Conservation (phyloP, 2,329 filamentous ascomycete species). For the Zasmidium citrigriseum region DNA sequence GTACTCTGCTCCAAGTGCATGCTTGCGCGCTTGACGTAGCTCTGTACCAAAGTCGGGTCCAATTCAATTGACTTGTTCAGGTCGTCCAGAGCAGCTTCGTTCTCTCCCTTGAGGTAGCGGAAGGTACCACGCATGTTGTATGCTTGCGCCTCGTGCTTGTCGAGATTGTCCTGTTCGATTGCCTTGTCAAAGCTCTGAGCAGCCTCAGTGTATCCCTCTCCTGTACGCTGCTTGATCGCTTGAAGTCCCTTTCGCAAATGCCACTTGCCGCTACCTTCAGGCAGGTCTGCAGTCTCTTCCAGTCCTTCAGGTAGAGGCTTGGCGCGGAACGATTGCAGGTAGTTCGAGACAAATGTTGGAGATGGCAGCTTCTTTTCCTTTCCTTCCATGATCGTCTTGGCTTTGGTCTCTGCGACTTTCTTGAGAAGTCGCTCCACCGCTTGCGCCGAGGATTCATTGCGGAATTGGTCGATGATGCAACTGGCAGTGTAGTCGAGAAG, state of each 20-base stretch:
- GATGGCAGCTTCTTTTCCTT: conserved; percentile 88
- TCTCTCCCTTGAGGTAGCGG: conserved; percentile 87
- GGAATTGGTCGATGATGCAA: conserved; percentile 98
- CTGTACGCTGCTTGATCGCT: conserved; percentile 81
- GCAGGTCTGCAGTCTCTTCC: conserved; percentile 76
- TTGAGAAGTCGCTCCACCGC: conserved; percentile 91
- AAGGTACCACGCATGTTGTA: conserved; percentile 98
- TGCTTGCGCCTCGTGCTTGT: conserved; percentile 81
- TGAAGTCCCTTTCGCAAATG: conserved; percentile 82
- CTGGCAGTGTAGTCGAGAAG: conserved; percentile 97
- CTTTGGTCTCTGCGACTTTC: conserved; percentile 94
- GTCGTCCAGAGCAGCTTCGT: conserved; percentile 77
- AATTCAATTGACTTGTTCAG: conserved; percentile 92
- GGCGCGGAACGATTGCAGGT: conserved; percentile 94
- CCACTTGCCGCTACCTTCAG: conserved; percentile 77
- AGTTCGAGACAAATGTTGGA: conserved; percentile 96
- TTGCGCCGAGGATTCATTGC: conserved; percentile 84
- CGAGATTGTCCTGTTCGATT: conserved; percentile 77
- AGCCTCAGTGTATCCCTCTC: conserved; percentile 88
- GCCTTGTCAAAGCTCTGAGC: conserved; percentile 84
- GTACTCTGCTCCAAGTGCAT: conserved; percentile 92
- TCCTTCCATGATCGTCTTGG: conserved; percentile 78
- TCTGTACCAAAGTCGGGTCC: conserved; percentile 85
- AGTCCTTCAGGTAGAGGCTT: conserved; percentile 78
- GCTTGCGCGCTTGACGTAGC: conserved; percentile 97